These are phyloP conservation scores for Neurospora sublineolata DNA, from an alignment of 495 filamentous ascomycete genomes.

Conservation along the genomic window DNA sequence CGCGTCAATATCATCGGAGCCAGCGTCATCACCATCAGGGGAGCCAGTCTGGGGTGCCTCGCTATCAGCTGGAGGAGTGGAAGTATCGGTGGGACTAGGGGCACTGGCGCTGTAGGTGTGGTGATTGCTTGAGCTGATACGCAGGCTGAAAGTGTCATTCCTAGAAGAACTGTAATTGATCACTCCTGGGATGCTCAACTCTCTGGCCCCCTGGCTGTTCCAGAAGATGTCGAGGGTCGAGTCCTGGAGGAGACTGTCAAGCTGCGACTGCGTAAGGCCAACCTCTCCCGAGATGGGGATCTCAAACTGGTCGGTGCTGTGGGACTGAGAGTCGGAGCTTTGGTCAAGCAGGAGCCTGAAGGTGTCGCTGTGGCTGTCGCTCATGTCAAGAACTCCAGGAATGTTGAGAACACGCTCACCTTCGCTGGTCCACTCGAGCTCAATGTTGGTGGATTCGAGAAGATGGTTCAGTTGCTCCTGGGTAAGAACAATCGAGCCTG, in stretches of 20 bases:
- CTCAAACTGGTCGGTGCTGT: not conserved
- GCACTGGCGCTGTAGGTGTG: not conserved
- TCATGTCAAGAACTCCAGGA: not conserved
- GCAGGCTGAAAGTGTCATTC: not conserved
- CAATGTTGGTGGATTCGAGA: not conserved
- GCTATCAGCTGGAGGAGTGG: not conserved
- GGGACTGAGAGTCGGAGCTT: not conserved
- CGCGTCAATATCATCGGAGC: not conserved
- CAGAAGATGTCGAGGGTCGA: not conserved
- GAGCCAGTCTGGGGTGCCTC: not conserved
- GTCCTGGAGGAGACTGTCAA: not conserved
- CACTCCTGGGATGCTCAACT: not conserved
- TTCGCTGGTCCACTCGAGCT: not conserved
- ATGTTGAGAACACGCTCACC: not conserved
- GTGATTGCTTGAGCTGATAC: not conserved
- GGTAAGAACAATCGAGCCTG: not conserved
- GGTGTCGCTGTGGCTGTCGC: not conserved
- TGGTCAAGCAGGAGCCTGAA: not conserved
- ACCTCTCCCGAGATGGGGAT: not conserved
- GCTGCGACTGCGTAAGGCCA: not conserved
- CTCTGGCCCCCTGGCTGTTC: not conserved
- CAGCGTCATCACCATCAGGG: not conserved
- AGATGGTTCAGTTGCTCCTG: not conserved
- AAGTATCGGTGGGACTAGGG: not conserved
- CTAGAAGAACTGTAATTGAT: not conserved